Percentiles rank a stretch among this genome's conserved stretches.
phyloP scores from a whole-genome alignment of 768 basidiomycete genomes.

The Serendipita vermifera region DNA sequence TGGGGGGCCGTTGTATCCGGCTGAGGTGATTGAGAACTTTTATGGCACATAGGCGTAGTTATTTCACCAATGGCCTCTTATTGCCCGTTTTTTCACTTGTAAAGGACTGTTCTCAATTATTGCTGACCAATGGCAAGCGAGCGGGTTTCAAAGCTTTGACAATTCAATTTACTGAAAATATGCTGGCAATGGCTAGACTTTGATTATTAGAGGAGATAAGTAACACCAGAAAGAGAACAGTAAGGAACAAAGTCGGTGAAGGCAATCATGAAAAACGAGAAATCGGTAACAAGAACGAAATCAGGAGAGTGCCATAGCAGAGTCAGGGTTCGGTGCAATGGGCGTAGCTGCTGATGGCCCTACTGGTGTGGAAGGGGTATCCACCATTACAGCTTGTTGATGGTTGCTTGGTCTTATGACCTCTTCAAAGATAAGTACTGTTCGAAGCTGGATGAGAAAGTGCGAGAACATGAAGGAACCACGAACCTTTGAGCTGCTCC shows the following conservation, averaged over 20 bases:
- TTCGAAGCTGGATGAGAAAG: neutral
- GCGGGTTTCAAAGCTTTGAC: too few species aligned
- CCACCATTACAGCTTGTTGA: neutral
- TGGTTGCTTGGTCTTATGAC: neutral
- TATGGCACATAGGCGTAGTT: too few species aligned
- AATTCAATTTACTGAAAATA: neutral
- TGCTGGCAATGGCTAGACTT: neutral
- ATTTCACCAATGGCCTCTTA: too few species aligned
- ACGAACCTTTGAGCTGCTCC: conserved; percentile 54
- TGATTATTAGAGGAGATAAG: too few species aligned
- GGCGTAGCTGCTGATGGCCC: neutral
- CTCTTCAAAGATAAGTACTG: conserved; percentile 2
- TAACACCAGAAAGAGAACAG: too few species aligned
- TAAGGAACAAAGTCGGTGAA: neutral
- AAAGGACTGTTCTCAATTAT: too few species aligned
- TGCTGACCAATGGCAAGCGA: too few species aligned
- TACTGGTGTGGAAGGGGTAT: neutral
- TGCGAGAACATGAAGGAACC: neutral
- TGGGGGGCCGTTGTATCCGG: too few species aligned
- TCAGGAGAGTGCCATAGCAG: neutral
- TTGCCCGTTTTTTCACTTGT: too few species aligned
- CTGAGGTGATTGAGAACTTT: too few species aligned
- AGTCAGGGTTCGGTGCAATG: neutral
- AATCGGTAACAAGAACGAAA: neutral
- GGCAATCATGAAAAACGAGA: neutral